phyloP scores from a whole-genome alignment of 208 protist genomes.

The Acanthamoeba triangularis region DNA sequence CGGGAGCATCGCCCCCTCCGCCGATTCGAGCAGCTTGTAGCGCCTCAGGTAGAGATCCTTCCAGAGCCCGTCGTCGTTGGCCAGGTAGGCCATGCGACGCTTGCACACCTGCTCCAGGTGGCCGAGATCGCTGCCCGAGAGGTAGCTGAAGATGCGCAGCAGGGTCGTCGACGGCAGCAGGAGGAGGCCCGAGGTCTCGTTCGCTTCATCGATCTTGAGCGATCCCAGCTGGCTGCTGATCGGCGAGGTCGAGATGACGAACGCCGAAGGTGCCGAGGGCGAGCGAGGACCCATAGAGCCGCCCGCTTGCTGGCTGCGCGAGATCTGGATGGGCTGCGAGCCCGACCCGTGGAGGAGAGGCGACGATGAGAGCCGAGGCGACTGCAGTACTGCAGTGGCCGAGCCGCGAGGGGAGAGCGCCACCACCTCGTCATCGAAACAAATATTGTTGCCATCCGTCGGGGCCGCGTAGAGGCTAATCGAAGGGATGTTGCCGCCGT shows the following conservation, averaged over 20 bases:
- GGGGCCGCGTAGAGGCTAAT: background rate
- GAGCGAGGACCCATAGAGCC: constrained; percentile 25
- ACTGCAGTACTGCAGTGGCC: constrained; percentile 21
- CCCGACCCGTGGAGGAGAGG: constrained; percentile 46
- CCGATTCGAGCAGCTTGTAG: constrained; percentile 71
- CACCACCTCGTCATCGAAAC: constrained; percentile 36
- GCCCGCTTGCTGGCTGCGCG: background rate
- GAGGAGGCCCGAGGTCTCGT: constrained; percentile 31
- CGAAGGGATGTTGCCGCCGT: background rate
- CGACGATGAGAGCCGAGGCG: constrained; percentile 55
- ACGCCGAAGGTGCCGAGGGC: background rate
- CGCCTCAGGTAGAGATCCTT: constrained; percentile 65
- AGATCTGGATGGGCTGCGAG: constrained; percentile 43
- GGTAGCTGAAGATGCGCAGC: constrained; percentile 72
- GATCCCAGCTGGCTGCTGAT: constrained; percentile 30
- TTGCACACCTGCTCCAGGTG: constrained; percentile 77
- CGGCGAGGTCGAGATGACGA: background rate
- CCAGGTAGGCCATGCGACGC: constrained; percentile 29
- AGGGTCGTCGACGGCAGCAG: constrained; percentile 69
- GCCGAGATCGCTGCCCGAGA: constrained; percentile 39
- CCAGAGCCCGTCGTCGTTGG: constrained; percentile 70
- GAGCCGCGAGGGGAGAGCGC: background rate
- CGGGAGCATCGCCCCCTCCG: background rate
- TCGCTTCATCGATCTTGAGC: background rate
- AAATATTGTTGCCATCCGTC: constrained; percentile 76